Percentiles rank a stretch among this genome's conserved stretches.
phyloP scores from a whole-genome alignment of 2,329 filamentous ascomycete species.

The Trichoderma oligosporum region DNA sequence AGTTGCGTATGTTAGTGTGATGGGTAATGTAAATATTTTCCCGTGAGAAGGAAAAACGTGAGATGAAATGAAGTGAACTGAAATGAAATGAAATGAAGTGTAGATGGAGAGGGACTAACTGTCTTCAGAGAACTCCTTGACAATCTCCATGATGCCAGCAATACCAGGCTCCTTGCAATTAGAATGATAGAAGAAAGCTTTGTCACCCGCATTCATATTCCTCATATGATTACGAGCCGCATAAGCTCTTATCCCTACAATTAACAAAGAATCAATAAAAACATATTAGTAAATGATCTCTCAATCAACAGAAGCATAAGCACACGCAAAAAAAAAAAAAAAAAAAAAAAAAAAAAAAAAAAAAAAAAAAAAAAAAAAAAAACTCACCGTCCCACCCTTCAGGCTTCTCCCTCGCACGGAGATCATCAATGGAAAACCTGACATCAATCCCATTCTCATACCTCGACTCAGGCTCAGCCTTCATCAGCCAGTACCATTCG shows the following conservation, averaged over 20 bases:
- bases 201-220: constrained; percentile 84
- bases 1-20: background rate
- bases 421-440: constrained; percentile 89
- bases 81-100: too few species aligned
- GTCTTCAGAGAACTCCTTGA: constrained; percentile 77
- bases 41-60: background rate
- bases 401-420: constrained; percentile 66
- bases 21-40: too few species aligned
- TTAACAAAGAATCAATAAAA: background rate
- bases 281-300: too few species aligned
- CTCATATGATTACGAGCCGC: constrained; percentile 82
- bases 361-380: background rate
- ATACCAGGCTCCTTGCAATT: constrained; percentile 89
- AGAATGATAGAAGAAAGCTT: constrained; percentile 96
- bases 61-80: too few species aligned
- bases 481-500: constrained; percentile 71
- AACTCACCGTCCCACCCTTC: constrained; percentile 86
- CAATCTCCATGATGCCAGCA: constrained; percentile 84
- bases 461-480: constrained; percentile 83
- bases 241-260: constrained; percentile 47
- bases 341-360: too few species aligned
- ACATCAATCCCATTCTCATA: constrained; percentile 85
- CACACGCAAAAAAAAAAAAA: too few species aligned
- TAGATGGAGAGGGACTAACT: constrained; percentile 52
- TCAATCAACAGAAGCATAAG: too few species aligned